Conservation (phyloP, 2,329 filamentous ascomycete species). For the Colletotrichum falcatum region DNA sequence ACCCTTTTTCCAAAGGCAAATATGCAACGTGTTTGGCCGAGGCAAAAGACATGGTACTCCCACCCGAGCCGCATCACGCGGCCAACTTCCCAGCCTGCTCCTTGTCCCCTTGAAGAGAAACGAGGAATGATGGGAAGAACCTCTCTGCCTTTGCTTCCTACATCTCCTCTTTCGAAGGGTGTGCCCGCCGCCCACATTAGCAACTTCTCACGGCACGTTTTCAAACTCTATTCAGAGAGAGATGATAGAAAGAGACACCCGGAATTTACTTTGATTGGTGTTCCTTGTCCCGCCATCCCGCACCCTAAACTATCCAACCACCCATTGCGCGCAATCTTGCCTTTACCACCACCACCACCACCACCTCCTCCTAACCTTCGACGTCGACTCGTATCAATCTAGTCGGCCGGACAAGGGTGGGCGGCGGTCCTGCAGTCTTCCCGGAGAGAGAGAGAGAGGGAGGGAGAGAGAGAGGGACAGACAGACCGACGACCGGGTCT, state of each 20-base stretch:
- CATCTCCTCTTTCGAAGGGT: not conserved
- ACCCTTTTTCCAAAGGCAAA: not conserved
- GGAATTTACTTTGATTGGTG: not conserved
- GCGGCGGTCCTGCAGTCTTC: not conserved
- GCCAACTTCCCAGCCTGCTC: not conserved
- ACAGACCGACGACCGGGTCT: not conserved
- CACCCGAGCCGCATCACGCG: slow-evolving; percentile 1
- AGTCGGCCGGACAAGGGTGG: not conserved
- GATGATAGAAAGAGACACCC: not conserved
- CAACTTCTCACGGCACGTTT: not conserved
- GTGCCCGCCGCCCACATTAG: not conserved
- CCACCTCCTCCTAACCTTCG: not conserved
- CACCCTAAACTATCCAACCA: not conserved
- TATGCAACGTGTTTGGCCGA: not conserved
- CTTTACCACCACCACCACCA: not conserved
- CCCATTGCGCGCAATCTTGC: not conserved
- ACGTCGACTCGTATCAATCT: not conserved
- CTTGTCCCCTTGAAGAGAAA: not conserved
- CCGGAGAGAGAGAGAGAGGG: not conserved
- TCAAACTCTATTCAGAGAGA: not conserved
- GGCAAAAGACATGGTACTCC: not conserved
- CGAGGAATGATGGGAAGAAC: not conserved
- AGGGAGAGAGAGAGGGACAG: not conserved
- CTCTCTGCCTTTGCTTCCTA: not conserved
- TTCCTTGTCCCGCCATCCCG: not conserved